phyloP scores from a whole-genome alignment of 2,329 filamentous ascomycete genomes.

The Aspergillaceae sp. region DNA sequence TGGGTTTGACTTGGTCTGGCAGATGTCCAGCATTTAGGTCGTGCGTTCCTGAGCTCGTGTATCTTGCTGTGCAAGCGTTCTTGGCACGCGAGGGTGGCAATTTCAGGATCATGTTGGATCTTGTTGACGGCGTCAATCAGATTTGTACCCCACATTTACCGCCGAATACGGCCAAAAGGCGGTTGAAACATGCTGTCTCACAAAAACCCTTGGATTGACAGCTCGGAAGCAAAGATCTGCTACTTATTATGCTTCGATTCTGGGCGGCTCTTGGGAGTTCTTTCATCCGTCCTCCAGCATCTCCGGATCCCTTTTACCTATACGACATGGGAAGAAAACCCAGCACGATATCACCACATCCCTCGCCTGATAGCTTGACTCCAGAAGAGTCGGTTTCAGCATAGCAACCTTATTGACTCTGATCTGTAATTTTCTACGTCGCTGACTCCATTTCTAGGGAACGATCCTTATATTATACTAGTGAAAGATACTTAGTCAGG shows the following conservation, averaged over 20 bases:
- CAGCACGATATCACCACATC: neutral
- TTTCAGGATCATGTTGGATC: too few species aligned
- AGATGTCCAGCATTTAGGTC: too few species aligned
- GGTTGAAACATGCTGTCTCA: too few species aligned
- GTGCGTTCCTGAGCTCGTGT: too few species aligned
- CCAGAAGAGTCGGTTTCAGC: neutral
- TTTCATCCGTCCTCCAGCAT: neutral
- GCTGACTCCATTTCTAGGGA: conserved; percentile 2
- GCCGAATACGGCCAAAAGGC: too few species aligned
- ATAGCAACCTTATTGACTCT: neutral
- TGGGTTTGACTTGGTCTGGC: too few species aligned
- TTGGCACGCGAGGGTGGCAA: too few species aligned
- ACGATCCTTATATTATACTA: conserved; percentile 27
- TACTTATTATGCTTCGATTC: neutral
- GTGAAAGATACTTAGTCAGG: conserved; percentile 30
- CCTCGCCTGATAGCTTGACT: neutral
- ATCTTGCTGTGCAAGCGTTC: too few species aligned
- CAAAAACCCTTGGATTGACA: too few species aligned
- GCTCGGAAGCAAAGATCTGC: neutral
- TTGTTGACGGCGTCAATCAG: too few species aligned
- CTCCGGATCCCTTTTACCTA: neutral
- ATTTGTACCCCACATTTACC: too few species aligned
- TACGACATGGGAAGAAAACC: neutral
- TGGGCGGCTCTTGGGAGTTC: neutral
- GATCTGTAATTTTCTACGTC: neutral